phyloP scores from a whole-genome alignment of 768 basidiomycete genomes.

The Nidularia pulvinata region DNA sequence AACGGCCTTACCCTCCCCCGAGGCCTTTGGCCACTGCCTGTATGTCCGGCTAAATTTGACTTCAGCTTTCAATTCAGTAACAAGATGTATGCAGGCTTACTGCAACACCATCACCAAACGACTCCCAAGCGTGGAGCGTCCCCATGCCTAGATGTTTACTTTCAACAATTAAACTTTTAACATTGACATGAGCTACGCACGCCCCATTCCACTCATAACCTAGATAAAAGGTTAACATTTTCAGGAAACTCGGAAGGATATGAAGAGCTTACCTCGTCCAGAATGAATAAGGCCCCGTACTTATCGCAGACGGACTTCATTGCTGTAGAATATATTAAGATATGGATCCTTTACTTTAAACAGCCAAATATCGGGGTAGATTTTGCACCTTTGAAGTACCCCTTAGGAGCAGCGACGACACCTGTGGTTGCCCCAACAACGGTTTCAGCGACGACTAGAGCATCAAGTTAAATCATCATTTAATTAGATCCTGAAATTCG shows the following conservation, averaged over 20 bases:
- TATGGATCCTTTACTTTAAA: not conserved
- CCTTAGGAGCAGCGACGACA: slow-evolving; percentile 73
- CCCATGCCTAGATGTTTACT: slow-evolving; percentile 67
- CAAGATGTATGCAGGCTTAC: slow-evolving; percentile 20
- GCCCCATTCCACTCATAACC: slow-evolving; percentile 91
- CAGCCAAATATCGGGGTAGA: not conserved
- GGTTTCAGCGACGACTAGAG: slow-evolving; percentile 77
- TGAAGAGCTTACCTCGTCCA: slow-evolving; percentile 66
- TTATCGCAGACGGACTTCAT: slow-evolving; percentile 85
- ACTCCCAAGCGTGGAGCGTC: slow-evolving; percentile 85
- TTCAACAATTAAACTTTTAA: not conserved
- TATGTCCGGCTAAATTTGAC: slow-evolving; percentile 61
- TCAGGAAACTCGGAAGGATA: not conserved
- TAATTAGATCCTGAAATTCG: not conserved
- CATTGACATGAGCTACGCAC: slow-evolving; percentile 39
- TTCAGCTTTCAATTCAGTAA: slow-evolving; percentile 1
- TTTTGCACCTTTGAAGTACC: slow-evolving; percentile 66
- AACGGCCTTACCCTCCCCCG: slow-evolving; percentile 70
- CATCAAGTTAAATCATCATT: not conserved
- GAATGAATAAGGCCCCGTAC: slow-evolving; percentile 75
- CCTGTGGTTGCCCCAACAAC: slow-evolving; percentile 89
- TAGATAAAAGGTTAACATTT: slow-evolving; percentile 6
- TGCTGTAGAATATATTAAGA: slow-evolving; percentile 25
- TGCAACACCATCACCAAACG: slow-evolving; percentile 70
- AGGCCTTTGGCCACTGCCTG: slow-evolving; percentile 91